Evolutionary conservation across 768 basidiomycete genomes (phyloP).

Genomic region (Termitomyces eurrhizus): DNA sequence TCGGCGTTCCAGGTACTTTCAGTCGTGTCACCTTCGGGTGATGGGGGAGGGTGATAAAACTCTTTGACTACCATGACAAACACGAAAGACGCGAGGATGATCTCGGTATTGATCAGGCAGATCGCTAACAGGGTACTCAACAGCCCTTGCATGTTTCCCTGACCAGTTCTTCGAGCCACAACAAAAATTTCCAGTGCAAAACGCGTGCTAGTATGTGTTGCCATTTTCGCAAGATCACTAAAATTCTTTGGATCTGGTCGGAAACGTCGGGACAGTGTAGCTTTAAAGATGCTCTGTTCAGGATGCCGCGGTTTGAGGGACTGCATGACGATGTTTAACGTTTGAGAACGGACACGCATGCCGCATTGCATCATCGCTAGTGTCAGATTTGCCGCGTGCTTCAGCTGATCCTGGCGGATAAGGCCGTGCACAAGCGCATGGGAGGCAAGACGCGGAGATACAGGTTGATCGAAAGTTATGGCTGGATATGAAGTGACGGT

Average conservation of each 20-base stretch:
- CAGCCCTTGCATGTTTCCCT: constrained; percentile 54
- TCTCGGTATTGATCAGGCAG: constrained; percentile 74
- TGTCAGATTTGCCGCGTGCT: constrained; percentile 47
- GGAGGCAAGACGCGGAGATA: constrained; percentile 57
- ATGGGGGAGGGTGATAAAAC: constrained; percentile 35
- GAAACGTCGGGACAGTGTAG: constrained; percentile 9
- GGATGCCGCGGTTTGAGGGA: constrained; percentile 19
- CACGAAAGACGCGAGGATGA: constrained; percentile 69
- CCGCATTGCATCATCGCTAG: constrained; percentile 51
- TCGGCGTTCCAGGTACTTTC: neutral
- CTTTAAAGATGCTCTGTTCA: constrained; percentile 11
- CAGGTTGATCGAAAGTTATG: constrained; percentile 42
- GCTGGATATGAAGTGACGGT: constrained; percentile 28
- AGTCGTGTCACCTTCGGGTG: constrained; percentile 22
- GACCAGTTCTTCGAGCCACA: constrained; percentile 50
- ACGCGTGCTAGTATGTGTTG: constrained; percentile 36
- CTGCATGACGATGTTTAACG: constrained; percentile 44
- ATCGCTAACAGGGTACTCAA: constrained; percentile 58
- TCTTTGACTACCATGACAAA: constrained; percentile 66
- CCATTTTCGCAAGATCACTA: constrained; percentile 28
- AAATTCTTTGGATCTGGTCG: constrained; percentile 21
- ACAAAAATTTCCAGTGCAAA: constrained; percentile 52
- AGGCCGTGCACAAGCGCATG: constrained; percentile 66
- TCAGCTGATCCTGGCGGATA: constrained; percentile 43
- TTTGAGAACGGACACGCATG: constrained; percentile 42